Conservation (phyloP, 2,329 filamentous ascomycete species). For the Allantophomopsis lycopodina region DNA sequence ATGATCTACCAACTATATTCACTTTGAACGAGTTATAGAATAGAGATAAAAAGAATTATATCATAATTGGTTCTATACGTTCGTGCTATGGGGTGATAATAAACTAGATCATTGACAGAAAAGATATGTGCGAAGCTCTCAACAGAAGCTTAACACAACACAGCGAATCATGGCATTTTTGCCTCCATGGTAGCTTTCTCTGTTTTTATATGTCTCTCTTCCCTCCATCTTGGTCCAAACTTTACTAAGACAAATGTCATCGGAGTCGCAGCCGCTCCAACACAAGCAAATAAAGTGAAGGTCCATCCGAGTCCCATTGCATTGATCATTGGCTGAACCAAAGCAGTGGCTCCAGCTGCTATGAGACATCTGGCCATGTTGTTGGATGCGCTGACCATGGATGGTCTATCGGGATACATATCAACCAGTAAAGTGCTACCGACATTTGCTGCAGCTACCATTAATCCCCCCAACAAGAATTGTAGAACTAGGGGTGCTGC, state of each 20-base stretch:
- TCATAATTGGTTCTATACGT: too few species aligned
- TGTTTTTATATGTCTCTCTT: slow-evolving; percentile 4
- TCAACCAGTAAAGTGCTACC: slow-evolving; percentile 40
- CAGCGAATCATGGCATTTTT: too few species aligned
- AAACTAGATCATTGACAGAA: too few species aligned
- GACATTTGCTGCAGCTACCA: slow-evolving; percentile 19
- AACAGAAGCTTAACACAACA: too few species aligned
- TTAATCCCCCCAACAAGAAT: slow-evolving; percentile 20
- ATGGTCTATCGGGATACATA: slow-evolving; percentile 32
- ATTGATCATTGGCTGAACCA: slow-evolving; percentile 33
- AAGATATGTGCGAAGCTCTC: too few species aligned
- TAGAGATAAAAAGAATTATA: too few species aligned
- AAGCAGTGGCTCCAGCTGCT: slow-evolving; percentile 34
- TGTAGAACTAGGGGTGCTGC: slow-evolving; percentile 17
- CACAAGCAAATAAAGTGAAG: slow-evolving; percentile 29
- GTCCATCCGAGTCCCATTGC: slow-evolving; percentile 28
- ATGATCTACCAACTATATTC: too few species aligned
- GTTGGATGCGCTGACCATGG: slow-evolving; percentile 35
- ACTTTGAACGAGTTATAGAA: too few species aligned
- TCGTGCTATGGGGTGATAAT: too few species aligned
- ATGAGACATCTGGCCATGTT: slow-evolving; percentile 38
- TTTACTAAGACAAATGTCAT: slow-evolving; percentile 29
- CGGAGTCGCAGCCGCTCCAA: slow-evolving; percentile 29
- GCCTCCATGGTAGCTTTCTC: background rate
- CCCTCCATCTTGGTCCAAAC: slow-evolving; percentile 23